These are phyloP conservation scores for Camellia sinensis DNA, from an alignment of 148 eudicot species.

Conservation along the genomic window DNA sequence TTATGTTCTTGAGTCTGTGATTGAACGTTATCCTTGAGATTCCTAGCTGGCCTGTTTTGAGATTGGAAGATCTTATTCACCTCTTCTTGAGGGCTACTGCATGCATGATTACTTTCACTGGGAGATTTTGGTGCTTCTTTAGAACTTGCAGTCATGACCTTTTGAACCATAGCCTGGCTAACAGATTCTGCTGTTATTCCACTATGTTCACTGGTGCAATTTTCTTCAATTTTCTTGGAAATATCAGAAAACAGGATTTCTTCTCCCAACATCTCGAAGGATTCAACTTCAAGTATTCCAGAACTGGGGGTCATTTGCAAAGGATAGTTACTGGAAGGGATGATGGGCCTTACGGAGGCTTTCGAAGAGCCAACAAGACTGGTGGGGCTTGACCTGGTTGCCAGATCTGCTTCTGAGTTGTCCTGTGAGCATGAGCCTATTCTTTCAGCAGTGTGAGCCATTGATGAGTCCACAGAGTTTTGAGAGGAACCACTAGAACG, in stretches of 20 bases:
- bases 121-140: constrained; percentile 29
- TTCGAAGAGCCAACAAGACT: constrained; percentile 21
- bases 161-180: constrained; percentile 26
- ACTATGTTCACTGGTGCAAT: constrained; percentile 54
- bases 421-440: constrained; percentile 32
- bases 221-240: constrained; percentile 39
- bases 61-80: constrained; percentile 30
- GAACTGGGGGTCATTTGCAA: constrained; percentile 18
- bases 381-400: constrained; percentile 25
- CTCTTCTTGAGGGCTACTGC: constrained; percentile 47
- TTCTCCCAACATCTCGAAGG: constrained; percentile 28
- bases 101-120: constrained; percentile 27
- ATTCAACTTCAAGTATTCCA: constrained; percentile 25
- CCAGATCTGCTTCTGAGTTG: constrained; percentile 33
- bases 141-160: constrained; percentile 26
- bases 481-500: constrained; percentile 54
- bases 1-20: constrained; percentile 25
- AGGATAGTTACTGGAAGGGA: constrained; percentile 21
- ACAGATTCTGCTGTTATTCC: constrained; percentile 49
- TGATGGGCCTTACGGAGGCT: constrained; percentile 15
- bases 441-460: constrained; percentile 33
- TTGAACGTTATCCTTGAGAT: constrained; percentile 20
- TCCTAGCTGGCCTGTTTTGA: constrained; percentile 16
- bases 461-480: constrained; percentile 45
- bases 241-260: constrained; percentile 36